Evolutionary conservation across 2,329 filamentous ascomycete species (phyloP), one percentile per base, ranked within the genome.

Genomic region (Aspergillus sp.): DNA sequence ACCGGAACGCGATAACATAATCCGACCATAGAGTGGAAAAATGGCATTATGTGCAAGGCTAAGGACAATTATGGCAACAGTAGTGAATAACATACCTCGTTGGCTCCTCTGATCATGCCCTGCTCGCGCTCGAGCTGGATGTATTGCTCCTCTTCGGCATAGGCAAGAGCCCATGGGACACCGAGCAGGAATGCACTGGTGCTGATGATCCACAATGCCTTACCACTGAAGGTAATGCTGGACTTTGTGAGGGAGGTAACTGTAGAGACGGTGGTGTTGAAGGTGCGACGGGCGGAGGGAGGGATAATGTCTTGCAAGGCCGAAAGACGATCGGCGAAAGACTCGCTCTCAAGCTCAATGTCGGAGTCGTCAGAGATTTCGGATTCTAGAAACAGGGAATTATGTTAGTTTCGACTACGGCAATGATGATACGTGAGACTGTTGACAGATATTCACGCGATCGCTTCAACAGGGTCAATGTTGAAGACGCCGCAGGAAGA

Each of bases 41-140:
- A 19, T 19, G 19, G 19, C 19, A 19, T 19, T 19, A 19, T 19
- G 19, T 19, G 19, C 19, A 19, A 19, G 19, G 19, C 19, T 19
- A 19, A 4, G 19, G 19, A 4, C 2, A 19, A 19, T 19, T 19
- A 19, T 19, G 19, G 19, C 19, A 19, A 19, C 19, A 19, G 19
- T 19, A 2, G 2, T 19, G 4, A 32, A 27, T 38, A 47, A 70
- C 74, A 59, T 60, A 85, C 81, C 75, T 95, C 88, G 64, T 86
- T 85, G 51, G 89, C 89, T 62, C 86, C 82, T 79, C 95, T 88
- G 69, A 93, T 86, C 88, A 95, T 93, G 69, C 86, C 84, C 81
- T 90, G 90, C 75, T 96, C 91, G 70, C 90, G 83, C 82, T 98
- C 93, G 89, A 96, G 94, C 76, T 95, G 91, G 53, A 91, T 78